Conservation (phyloP, 2,329 filamentous ascomycete species). For the Zymoseptoria ardabiliae region DNA sequence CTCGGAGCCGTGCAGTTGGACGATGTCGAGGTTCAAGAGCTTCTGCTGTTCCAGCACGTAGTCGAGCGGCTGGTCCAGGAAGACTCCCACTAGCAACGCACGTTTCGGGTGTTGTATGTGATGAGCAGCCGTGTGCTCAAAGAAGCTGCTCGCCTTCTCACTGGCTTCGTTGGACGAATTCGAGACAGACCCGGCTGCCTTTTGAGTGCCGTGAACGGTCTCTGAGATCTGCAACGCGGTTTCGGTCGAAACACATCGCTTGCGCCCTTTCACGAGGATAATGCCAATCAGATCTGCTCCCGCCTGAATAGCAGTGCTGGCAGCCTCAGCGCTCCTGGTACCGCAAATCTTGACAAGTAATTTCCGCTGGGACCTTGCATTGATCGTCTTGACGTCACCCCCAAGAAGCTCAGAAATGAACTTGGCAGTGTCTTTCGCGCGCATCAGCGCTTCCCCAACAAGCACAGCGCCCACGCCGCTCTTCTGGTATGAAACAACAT, state of each 20-base stretch:
- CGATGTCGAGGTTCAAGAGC: conserved; percentile 70
- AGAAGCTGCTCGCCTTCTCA: conserved; percentile 58
- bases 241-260: conserved; percentile 71
- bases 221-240: conserved; percentile 74
- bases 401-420: conserved; percentile 84
- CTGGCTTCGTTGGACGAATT: conserved; percentile 11
- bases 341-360: conserved; percentile 92
- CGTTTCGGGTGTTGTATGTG: conserved; percentile 48
- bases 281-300: conserved; percentile 92
- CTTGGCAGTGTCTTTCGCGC: conserved; percentile 68
- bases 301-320: conserved; percentile 69
- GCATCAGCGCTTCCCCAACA: conserved; percentile 94
- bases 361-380: conserved; percentile 24
- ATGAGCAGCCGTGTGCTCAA: conserved; percentile 47
- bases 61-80: conserved; percentile 79
- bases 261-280: conserved; percentile 75
- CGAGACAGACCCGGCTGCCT: conserved; percentile 23
- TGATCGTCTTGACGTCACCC: conserved; percentile 31
- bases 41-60: conserved; percentile 75
- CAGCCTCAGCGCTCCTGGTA: conserved; percentile 74
- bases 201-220: conserved; percentile 56
- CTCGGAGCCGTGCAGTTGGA: conserved; percentile 89
- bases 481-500: conserved; percentile 78
- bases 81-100: conserved; percentile 83
- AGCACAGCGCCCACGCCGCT: conserved; percentile 89